Percentiles rank a stretch among this genome's conserved stretches.
Conservation (phyloP, 2,329 filamentous ascomycete species). For the Talaromyces sp. region DNA sequence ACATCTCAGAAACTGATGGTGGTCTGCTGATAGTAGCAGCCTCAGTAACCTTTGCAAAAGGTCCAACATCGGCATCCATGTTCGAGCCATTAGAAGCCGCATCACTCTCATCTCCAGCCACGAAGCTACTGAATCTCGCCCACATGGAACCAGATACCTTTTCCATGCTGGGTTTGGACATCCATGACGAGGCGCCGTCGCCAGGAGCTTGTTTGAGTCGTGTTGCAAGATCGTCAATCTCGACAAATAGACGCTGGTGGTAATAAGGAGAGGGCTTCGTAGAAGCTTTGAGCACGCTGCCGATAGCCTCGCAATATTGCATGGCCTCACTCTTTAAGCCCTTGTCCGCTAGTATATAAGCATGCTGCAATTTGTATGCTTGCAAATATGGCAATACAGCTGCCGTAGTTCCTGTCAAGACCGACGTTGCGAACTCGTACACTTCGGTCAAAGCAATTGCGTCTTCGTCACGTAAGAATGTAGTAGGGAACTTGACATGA, state of each 20-base stretch:
- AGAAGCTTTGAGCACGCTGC: conserved; percentile 70
- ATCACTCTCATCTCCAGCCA: conserved; percentile 83
- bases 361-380: conserved; percentile 88
- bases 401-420: conserved; percentile 59
- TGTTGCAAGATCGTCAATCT: conserved; percentile 78
- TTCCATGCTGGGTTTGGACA: conserved; percentile 92
- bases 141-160: conserved; percentile 90
- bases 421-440: conserved; percentile 83
- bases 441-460: conserved; percentile 92
- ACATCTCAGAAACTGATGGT: conserved; percentile 73
- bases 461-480: conserved; percentile 77
- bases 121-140: conserved; percentile 94
- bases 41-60: conserved; percentile 77
- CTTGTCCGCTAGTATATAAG: conserved; percentile 76
- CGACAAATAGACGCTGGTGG: conserved; percentile 68
- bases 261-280: conserved; percentile 87
- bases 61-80: conserved; percentile 64
- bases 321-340: conserved; percentile 80
- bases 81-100: conserved; percentile 57
- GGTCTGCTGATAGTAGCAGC: conserved; percentile 73
- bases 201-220: conserved; percentile 82
- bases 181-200: conserved; percentile 80
- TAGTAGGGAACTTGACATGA: conserved; percentile 67
- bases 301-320: conserved; percentile 86
- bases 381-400: conserved; percentile 76